phyloP scores from a whole-genome alignment of 2,329 filamentous ascomycete species.

The Ceratocystiopsis sp. region DNA sequence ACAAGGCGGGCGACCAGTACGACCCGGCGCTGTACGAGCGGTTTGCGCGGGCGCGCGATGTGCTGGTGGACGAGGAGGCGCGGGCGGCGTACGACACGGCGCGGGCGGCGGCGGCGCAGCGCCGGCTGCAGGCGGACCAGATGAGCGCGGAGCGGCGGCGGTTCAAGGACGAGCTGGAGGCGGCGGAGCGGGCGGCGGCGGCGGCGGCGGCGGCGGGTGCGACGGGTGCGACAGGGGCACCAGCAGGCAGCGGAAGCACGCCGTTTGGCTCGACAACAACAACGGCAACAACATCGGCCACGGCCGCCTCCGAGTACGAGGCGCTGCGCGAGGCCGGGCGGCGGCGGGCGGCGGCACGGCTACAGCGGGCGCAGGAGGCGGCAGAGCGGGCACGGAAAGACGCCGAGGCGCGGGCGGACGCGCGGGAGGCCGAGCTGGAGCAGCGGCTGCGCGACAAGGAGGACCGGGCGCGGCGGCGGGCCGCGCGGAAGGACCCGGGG shows the following conservation, averaged over 20 bases:
- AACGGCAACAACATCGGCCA: conserved; percentile 2
- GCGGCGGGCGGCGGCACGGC: conserved; percentile 23
- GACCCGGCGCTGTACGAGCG: conserved; percentile 73
- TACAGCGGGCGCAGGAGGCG: conserved; percentile 16
- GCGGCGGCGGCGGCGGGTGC: conserved; percentile 22
- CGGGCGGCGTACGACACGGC: conserved; percentile 65
- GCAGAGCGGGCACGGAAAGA: conserved; percentile 25
- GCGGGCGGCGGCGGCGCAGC: conserved; percentile 52
- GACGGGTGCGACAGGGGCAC: conserved; percentile 22
- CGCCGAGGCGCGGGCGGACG: conserved; percentile 24
- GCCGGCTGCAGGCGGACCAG: conserved; percentile 51
- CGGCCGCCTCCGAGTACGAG: conserved; percentile 13
- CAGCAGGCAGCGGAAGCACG: background rate
- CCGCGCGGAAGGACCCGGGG: conserved; percentile 21
- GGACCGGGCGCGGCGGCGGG: conserved; percentile 21
- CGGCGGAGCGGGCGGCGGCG: conserved; percentile 56
- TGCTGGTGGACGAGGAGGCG: conserved; percentile 54
- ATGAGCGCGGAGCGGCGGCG: conserved; percentile 56
- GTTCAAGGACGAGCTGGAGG: conserved; percentile 77
- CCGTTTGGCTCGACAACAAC: background rate
- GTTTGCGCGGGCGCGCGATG: conserved; percentile 71
- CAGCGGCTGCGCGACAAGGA: conserved; percentile 23
- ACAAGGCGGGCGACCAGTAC: conserved; percentile 63
- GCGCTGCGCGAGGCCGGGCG: conserved; percentile 18
- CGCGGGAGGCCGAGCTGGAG: conserved; percentile 27